Conservation (phyloP, 176 grass and related monocot species). For the Paspalum vaginatum region DNA sequence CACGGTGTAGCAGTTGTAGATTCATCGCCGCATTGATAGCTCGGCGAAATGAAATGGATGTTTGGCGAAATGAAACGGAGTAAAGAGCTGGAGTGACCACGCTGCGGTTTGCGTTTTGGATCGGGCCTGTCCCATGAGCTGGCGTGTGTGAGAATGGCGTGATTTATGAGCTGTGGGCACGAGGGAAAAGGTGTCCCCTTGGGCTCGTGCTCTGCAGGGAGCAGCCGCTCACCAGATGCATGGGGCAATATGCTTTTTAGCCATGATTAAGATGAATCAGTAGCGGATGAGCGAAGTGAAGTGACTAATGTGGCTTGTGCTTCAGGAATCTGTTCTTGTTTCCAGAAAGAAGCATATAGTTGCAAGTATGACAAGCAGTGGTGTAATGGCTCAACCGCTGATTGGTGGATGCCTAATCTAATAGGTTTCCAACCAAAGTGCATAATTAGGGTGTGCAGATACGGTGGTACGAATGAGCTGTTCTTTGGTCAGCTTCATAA, state of each 20-base stretch:
- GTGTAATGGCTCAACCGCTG: conserved; percentile 29
- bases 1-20: neutral
- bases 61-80: neutral
- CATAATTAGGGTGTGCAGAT: conserved; percentile 11
- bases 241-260: neutral
- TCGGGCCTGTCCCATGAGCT: neutral
- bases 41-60: neutral
- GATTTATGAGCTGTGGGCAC: conserved; percentile 19
- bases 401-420: conserved; percentile 3
- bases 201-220: neutral
- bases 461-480: conserved; percentile 37
- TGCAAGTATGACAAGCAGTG: conserved; percentile 21
- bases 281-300: neutral
- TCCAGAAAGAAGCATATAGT: neutral
- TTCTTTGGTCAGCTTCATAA: conserved; percentile 32
- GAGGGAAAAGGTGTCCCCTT: conserved; percentile 1
- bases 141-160: neutral
- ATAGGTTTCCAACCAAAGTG: conserved; percentile 3
- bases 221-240: neutral
- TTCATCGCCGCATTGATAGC: neutral
- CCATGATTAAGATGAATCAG: neutral
- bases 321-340: neutral
- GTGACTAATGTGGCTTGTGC: neutral
- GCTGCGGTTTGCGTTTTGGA: neutral
- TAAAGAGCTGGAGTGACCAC: neutral